These are phyloP conservation scores for Penicillium pulvis DNA, from an alignment of 495 filamentous ascomycete genomes.

Conservation along the genomic window DNA sequence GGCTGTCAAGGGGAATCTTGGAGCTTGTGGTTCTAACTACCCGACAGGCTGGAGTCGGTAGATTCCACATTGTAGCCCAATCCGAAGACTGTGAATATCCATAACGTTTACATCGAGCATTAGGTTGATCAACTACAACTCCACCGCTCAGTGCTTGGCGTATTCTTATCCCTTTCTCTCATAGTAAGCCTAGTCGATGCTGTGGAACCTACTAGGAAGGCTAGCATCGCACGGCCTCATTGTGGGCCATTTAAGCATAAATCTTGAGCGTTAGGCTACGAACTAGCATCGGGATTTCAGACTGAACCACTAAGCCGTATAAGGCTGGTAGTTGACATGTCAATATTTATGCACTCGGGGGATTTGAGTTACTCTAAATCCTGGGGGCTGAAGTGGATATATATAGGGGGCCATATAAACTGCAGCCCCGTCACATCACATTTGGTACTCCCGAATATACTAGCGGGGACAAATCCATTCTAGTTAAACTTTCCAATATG, in stretches of 20 bases:
- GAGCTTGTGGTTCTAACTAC: neutral
- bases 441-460: neutral
- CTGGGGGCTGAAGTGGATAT: neutral
- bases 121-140: neutral
- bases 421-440: neutral
- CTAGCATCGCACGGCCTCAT: slow-evolving; percentile 20
- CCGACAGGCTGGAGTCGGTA: neutral
- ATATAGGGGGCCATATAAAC: neutral
- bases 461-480: too few relatives aligned
- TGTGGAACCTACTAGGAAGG: slow-evolving; percentile 14
- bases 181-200: slow-evolving; percentile 4
- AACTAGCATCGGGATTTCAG: slow-evolving; percentile 16
- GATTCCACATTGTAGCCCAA: neutral
- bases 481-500: too few relatives aligned
- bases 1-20: neutral
- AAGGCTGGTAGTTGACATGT: neutral
- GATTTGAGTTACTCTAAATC: neutral
- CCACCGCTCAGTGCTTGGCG: slow-evolving; percentile 1
- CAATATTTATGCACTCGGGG: neutral
- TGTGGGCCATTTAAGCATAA: slow-evolving; percentile 29
- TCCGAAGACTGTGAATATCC: too few relatives aligned
- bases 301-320: slow-evolving; percentile 12
- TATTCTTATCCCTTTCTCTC: slow-evolving; percentile 2
- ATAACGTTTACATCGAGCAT: too few relatives aligned
- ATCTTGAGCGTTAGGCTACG: slow-evolving; percentile 15